Evolutionary conservation across 768 basidiomycete species (phyloP).

Genomic region (Pholiota molesta): DNA sequence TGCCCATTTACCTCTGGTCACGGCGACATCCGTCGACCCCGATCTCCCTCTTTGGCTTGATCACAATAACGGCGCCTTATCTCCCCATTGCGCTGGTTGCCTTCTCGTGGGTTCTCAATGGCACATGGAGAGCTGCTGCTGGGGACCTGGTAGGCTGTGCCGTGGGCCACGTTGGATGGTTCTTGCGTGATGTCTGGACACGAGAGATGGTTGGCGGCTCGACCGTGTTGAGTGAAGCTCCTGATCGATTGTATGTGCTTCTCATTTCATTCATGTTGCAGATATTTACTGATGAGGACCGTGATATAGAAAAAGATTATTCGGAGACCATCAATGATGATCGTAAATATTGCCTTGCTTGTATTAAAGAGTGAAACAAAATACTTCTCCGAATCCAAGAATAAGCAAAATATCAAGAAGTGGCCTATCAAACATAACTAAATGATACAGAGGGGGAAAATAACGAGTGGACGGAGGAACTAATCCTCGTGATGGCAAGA

Average conservation of each 20-base stretch:
- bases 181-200: conserved; percentile 85
- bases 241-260: conserved; percentile 62
- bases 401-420: not conserved
- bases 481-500: not conserved
- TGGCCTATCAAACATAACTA: not conserved
- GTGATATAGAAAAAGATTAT: conserved; percentile 57
- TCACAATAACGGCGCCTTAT: conserved; percentile 95
- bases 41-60: conserved; percentile 93
- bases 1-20: conserved; percentile 97
- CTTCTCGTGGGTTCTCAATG: conserved; percentile 83
- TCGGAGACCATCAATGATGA: conserved; percentile 37
- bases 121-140: conserved; percentile 82
- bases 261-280: conserved; percentile 10
- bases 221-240: conserved; percentile 73
- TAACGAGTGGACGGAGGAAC: not conserved
- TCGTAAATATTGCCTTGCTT: not conserved
- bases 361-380: not conserved
- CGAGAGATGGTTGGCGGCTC: conserved; percentile 82
- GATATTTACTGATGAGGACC: not conserved
- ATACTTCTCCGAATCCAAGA: not conserved
- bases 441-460: not conserved
- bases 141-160: conserved; percentile 84
- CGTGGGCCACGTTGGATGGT: conserved; percentile 87
- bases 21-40: conserved; percentile 91
- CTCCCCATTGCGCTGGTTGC: conserved; percentile 90